These are phyloP conservation scores for Trichosporon sp. DNA, from an alignment of 1,284 basidiomycete species.

Conservation along the genomic window DNA sequence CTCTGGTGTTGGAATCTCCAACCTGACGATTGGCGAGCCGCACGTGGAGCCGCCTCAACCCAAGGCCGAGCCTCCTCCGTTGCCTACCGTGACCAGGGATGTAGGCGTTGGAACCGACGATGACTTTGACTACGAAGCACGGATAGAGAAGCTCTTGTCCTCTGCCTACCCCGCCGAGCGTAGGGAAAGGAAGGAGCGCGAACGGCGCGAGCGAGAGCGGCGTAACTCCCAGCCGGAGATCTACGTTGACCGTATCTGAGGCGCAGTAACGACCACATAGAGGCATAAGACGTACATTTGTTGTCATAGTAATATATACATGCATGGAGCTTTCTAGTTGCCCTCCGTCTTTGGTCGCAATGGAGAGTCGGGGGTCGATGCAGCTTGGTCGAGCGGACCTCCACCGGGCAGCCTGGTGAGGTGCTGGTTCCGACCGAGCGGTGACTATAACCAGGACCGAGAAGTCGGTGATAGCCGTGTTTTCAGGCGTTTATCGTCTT, in stretches of 20 bases:
- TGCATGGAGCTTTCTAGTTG: slow-evolving; percentile 3
- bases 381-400: background rate
- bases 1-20: slow-evolving; percentile 14
- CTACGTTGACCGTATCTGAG: slow-evolving; percentile 14
- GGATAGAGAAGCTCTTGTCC: slow-evolving; percentile 18
- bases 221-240: slow-evolving; percentile 6
- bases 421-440: background rate
- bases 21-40: slow-evolving; percentile 13
- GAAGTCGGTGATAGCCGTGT: background rate
- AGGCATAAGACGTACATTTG: background rate
- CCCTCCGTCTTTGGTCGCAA: background rate
- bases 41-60: slow-evolving; percentile 1
- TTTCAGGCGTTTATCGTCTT: background rate
- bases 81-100: slow-evolving; percentile 27
- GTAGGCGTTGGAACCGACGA: slow-evolving; percentile 38
- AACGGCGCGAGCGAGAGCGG: background rate
- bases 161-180: slow-evolving; percentile 8
- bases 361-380: background rate
- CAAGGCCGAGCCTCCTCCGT: slow-evolving; percentile 6
- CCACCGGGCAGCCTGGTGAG: background rate
- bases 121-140: slow-evolving; percentile 31
- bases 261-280: background rate
- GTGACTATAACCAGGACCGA: background rate
- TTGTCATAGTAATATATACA: slow-evolving; percentile 2
- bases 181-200: slow-evolving; percentile 7